Conservation (phyloP, 768 basidiomycete genomes). For the Hebeloma cylindrosporum region DNA sequence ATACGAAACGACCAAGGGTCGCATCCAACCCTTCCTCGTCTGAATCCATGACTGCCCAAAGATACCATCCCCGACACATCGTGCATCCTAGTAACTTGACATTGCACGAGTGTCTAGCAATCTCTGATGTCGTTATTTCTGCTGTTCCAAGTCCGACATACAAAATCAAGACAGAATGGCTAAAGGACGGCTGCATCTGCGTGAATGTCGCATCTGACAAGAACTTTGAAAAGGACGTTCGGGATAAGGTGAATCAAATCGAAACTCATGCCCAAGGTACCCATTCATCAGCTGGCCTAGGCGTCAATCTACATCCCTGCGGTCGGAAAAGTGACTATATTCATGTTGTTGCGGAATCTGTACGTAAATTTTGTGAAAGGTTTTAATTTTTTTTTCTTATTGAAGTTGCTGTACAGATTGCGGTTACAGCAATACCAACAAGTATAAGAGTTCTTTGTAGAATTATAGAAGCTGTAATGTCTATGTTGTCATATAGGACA, state of each 20-base stretch:
- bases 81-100: conserved; percentile 67
- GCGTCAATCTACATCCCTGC: conserved; percentile 93
- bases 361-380: conserved; percentile 38
- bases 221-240: conserved; percentile 92
- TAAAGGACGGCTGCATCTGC: conserved; percentile 94
- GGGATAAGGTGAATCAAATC: conserved; percentile 70
- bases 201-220: conserved; percentile 93
- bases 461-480: conserved; percentile 34
- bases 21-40: conserved; percentile 28
- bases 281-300: conserved; percentile 35
- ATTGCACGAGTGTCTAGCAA: conserved; percentile 75
- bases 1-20: conserved; percentile 81
- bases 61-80: conserved; percentile 83
- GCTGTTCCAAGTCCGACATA: conserved; percentile 86
- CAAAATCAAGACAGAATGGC: conserved; percentile 83
- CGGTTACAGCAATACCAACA: conserved; percentile 56
- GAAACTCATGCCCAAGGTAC: not conserved
- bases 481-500: conserved; percentile 29
- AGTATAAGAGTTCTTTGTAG: conserved; percentile 21
- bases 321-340: conserved; percentile 96
- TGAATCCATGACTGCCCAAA: conserved; percentile 39
- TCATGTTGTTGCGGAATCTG: conserved; percentile 97
- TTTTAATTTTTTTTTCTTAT: not conserved
- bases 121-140: conserved; percentile 92
- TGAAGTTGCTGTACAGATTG: conserved; percentile 35